phyloP scores from a whole-genome alignment of 495 filamentous ascomycete genomes.

The Entonaema liquescens region DNA sequence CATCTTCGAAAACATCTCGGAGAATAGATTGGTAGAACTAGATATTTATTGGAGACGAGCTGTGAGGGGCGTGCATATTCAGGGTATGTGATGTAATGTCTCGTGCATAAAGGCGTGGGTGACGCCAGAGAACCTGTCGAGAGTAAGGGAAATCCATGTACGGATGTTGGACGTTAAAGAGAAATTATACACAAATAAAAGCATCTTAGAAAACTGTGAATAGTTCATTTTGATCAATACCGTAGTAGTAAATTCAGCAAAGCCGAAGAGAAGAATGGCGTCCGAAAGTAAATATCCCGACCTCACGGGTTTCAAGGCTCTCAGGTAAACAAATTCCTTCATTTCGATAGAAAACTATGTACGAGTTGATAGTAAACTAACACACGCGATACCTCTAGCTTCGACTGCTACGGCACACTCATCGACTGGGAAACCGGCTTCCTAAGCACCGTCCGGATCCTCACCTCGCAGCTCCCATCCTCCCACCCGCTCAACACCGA shows the following conservation, averaged over 20 bases:
- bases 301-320: conserved; percentile 44
- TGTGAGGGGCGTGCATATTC: conserved; percentile 18
- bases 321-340: conserved; percentile 29
- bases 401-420: conserved; percentile 86
- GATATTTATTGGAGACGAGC: conserved; percentile 18
- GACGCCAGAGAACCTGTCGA: conserved; percentile 20
- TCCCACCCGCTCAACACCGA: conserved; percentile 55
- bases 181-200: not conserved
- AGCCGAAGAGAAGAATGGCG: conserved; percentile 26
- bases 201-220: not conserved
- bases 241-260: not conserved
- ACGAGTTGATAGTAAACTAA: not conserved
- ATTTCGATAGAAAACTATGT: not conserved
- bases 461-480: conserved; percentile 52
- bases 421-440: conserved; percentile 74
- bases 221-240: not conserved
- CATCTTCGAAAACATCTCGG: not conserved
- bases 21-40: not conserved
- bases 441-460: conserved; percentile 46
- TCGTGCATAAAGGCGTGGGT: conserved; percentile 27
- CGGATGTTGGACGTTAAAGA: not conserved
- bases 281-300: conserved; percentile 38
- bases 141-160: not conserved
- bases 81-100: conserved; percentile 21
- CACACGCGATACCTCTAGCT: conserved; percentile 47